Evolutionary conservation across 179 eudicot species (phyloP).

Genomic region (Beta macrorhiza): DNA sequence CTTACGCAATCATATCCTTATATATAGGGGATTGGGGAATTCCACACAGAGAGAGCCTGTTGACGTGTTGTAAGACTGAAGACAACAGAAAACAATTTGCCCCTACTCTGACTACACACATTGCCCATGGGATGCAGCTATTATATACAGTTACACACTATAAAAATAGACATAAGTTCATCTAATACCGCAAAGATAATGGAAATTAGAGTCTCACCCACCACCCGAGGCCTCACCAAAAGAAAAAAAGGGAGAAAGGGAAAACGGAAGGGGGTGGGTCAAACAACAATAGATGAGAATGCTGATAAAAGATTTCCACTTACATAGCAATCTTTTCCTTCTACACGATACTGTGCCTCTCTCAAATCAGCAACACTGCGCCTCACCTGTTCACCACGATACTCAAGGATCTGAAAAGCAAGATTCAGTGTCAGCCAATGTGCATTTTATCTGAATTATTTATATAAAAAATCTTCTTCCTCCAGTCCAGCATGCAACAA

Average conservation of each 20-base stretch:
- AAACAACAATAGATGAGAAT: neutral
- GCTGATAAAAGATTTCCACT: constrained; percentile 31
- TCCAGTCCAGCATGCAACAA: neutral
- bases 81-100: neutral
- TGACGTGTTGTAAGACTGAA: neutral
- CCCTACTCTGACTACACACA: neutral
- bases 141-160: neutral
- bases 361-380: constrained; percentile 90
- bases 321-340: constrained; percentile 98
- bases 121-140: neutral
- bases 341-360: constrained; percentile 65
- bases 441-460: neutral
- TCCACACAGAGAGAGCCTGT: too few species aligned
- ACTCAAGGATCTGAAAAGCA: constrained; percentile 72
- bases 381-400: constrained; percentile 97
- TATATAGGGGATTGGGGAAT: too few species aligned
- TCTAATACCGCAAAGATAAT: neutral
- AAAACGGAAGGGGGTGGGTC: neutral
- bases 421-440: constrained; percentile 10
- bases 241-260: neutral
- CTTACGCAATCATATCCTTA: neutral
- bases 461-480: neutral
- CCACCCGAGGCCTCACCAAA: neutral
- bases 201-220: neutral
- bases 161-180: neutral